Conservation (phyloP, 1,139 yeast genomes). For the Zygosaccharomyces sapae region DNA sequence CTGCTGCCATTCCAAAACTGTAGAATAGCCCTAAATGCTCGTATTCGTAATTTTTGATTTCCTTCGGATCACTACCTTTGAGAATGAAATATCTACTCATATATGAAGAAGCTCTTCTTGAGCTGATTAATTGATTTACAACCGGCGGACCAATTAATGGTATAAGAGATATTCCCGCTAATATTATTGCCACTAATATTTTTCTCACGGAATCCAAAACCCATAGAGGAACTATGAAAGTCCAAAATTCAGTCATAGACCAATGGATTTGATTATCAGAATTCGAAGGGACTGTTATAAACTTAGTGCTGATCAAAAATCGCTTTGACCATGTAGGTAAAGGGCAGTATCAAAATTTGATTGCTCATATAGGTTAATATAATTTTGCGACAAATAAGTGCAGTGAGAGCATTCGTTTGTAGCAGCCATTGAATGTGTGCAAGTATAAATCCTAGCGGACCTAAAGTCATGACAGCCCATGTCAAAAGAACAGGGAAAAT, state of each 20-base stretch:
- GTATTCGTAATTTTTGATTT: constrained; percentile 20
- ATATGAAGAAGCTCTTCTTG: constrained; percentile 28
- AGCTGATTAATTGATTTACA: constrained; percentile 25
- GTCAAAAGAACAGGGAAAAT: constrained; percentile 26
- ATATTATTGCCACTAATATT: constrained; percentile 6
- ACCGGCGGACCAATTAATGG: constrained; percentile 33
- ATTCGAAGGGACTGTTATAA: constrained; percentile 8
- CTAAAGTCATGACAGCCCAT: constrained; percentile 25
- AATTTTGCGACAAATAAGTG: constrained; percentile 23
- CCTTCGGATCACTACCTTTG: constrained; percentile 14
- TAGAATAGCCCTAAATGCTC: constrained; percentile 27
- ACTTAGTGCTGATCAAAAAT: constrained; percentile 22
- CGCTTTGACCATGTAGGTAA: constrained; percentile 20
- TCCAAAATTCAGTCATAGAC: constrained; percentile 15
- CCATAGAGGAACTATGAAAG: constrained; percentile 11
- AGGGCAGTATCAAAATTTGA: constrained; percentile 29
- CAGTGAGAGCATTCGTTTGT: constrained; percentile 28
- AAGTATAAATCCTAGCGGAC: constrained; percentile 30
- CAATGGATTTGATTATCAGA: constrained; percentile 4
- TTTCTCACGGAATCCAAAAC: constrained; percentile 8
- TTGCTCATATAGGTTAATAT: constrained; percentile 24
- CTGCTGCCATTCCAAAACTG: constrained; percentile 35
- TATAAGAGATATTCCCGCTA: constrained; percentile 23
- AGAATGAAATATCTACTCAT: constrained; percentile 22
- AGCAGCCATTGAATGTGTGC: constrained; percentile 30